Percentiles rank a stretch among this genome's conserved stretches.
Conservation (phyloP, 2,329 filamentous ascomycete species). For the Arthrinium phaeospermum region DNA sequence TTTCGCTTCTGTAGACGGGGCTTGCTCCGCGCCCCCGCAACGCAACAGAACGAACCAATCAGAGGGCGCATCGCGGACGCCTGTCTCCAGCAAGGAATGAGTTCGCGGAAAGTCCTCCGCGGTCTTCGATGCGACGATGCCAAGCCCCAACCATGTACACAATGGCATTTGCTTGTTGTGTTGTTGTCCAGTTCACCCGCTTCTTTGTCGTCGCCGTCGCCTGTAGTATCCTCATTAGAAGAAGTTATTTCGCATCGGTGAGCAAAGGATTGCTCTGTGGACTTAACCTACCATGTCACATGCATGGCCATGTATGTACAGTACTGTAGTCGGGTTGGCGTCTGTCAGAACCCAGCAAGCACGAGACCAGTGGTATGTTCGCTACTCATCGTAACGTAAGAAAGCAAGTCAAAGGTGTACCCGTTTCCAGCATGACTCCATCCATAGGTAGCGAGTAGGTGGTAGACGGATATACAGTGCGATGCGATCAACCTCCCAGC, state of each 20-base stretch:
- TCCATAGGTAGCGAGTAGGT: background rate
- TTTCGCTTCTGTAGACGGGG: background rate
- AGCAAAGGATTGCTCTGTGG: background rate
- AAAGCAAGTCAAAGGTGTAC: too few relatives aligned
- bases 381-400: constrained; percentile 8
- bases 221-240: background rate
- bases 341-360: background rate
- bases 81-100: background rate
- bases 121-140: background rate
- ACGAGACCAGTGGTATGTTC: background rate
- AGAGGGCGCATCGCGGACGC: background rate
- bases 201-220: background rate
- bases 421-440: background rate
- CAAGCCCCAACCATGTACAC: background rate
- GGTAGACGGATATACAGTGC: background rate
- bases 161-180: background rate
- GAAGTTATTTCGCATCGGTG: background rate
- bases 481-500: background rate
- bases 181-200: too few relatives aligned
- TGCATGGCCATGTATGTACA: too few relatives aligned
- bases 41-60: background rate
- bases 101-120: background rate
- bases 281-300: too few relatives aligned
- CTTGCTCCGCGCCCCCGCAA: background rate
- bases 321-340: background rate